Evolutionary conservation across 1,139 yeast genomes (phyloP).

Genomic region (Taphrina wiesneri): DNA sequence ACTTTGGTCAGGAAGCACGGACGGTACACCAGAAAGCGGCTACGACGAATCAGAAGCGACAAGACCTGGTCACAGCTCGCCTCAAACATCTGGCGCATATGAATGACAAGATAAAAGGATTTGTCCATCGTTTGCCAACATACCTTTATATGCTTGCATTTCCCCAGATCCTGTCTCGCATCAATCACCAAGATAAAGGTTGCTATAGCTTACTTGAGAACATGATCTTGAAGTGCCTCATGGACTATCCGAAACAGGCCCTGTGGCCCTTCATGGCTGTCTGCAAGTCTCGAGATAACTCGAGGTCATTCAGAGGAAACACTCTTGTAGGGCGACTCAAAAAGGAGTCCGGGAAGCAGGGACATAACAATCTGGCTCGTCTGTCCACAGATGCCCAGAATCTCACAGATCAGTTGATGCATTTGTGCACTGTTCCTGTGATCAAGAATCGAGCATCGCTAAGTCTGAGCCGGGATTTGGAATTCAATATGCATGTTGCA

Average conservation of each 20-base stretch:
- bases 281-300: slow-evolving; percentile 62
- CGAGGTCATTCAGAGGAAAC: slow-evolving; percentile 59
- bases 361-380: slow-evolving; percentile 14
- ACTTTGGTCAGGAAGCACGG: slow-evolving; percentile 56
- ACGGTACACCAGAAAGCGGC: slow-evolving; percentile 12
- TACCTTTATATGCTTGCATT: slow-evolving; percentile 82
- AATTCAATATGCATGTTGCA: slow-evolving; percentile 53
- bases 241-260: slow-evolving; percentile 75
- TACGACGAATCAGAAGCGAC: slow-evolving; percentile 38
- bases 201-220: slow-evolving; percentile 60
- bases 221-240: slow-evolving; percentile 60
- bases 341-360: slow-evolving; percentile 22
- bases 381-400: slow-evolving; percentile 42
- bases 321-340: slow-evolving; percentile 46
- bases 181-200: slow-evolving; percentile 61
- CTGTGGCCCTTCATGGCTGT: slow-evolving; percentile 84
- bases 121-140: slow-evolving; percentile 53
- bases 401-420: slow-evolving; percentile 45
- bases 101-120: slow-evolving; percentile 49
- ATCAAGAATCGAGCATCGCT: slow-evolving; percentile 50
- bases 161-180: slow-evolving; percentile 80
- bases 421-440: slow-evolving; percentile 47
- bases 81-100: slow-evolving; percentile 35
- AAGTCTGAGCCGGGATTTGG: slow-evolving; percentile 50
- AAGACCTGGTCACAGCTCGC: slow-evolving; percentile 38